Base-by-base conservation (phyloP, 2,329 filamentous ascomycete species). In the Fusarium sp. region DNA sequence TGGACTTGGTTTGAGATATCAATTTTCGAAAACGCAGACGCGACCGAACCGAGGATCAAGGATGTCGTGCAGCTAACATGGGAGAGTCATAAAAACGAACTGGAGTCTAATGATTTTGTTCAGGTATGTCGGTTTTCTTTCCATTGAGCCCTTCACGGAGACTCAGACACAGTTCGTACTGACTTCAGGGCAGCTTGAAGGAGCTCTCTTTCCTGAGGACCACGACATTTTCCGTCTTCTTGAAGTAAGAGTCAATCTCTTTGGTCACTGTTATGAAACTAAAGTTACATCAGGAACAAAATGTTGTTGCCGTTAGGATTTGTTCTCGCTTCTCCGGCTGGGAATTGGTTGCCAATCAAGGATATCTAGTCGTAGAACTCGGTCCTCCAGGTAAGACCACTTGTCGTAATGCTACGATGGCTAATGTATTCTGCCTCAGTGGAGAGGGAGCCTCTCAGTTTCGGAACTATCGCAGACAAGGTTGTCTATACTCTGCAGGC, bases 361-460 rank as follows among this genome's bases (percentile, higher is more conserved):
- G 39, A 15, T 41, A 41, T 1, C 39, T 41, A 0, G 39, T 41
- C 7, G 39, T 24, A 0, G 39, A 41, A 4, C 16, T 41, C 5
- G 39, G 39, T 5, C 0, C 39, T 8, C 22, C 39, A 24, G n/a
- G 39, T 41, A 41, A 24, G 22, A 14, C 1, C n/a, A 41, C 39
- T 6, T 41, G 2, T 16, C 24, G 8, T 41, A 12, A 15, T 7
- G 14, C 0, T 10, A 24, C 12, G 1, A 24, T n/a, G 22, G 22
- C n/a, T 24, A 41, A 41, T 16, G 0, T 7, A 41, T 9, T 24
- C 14, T 24, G 22, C 7, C 22, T 9, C 9, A 41, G 22, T n/a
- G 39, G 14, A 41, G 10, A n/a, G 39, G 6, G 22, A 41, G 6
- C 39, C 39, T 8, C 39, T 41, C 4, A 15, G 4, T 41, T 41